A percentile compares a stretch with the other conserved stretches of the same genome.
These are phyloP conservation scores for Aspergillus sp. DNA, from an alignment of 2,329 filamentous ascomycete genomes.

Conservation along the genomic window DNA sequence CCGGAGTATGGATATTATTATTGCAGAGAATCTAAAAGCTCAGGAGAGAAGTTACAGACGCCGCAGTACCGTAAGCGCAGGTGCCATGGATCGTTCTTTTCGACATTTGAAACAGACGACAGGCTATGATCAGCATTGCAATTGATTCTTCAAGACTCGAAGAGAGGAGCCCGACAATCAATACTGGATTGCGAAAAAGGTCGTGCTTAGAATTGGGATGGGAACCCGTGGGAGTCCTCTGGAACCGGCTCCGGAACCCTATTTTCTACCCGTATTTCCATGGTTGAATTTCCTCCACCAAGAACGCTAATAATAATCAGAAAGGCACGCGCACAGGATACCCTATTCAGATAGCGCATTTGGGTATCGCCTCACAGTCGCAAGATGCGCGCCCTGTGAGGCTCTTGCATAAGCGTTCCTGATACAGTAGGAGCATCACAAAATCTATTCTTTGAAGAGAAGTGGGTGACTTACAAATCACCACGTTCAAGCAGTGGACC, in stretches of 20 bases:
- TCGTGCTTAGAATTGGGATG: background rate
- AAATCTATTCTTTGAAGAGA: too few relatives aligned
- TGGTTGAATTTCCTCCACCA: background rate
- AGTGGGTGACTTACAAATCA: background rate
- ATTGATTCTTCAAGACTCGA: constrained; percentile 2
- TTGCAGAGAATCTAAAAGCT: background rate
- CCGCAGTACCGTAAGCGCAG: background rate
- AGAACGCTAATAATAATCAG: background rate
- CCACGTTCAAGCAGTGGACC: background rate
- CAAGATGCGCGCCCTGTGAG: background rate
- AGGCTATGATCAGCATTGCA: background rate
- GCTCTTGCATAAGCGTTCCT: constrained; percentile 1
- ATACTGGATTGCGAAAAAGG: constrained; percentile 19
- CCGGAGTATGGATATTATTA: too few relatives aligned
- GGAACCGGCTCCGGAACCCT: constrained; percentile 3
- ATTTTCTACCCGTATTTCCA: background rate
- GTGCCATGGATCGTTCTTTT: background rate
- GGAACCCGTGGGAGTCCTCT: background rate
- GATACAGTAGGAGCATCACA: background rate
- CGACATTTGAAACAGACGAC: background rate
- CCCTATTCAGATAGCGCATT: background rate
- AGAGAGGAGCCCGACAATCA: constrained; percentile 1
- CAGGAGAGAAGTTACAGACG: background rate
- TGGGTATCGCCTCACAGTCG: background rate
- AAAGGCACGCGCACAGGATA: background rate